These are phyloP conservation scores for Tetrahymena malaccensis DNA, from an alignment of 73 alveolate genomes.

Conservation along the genomic window DNA sequence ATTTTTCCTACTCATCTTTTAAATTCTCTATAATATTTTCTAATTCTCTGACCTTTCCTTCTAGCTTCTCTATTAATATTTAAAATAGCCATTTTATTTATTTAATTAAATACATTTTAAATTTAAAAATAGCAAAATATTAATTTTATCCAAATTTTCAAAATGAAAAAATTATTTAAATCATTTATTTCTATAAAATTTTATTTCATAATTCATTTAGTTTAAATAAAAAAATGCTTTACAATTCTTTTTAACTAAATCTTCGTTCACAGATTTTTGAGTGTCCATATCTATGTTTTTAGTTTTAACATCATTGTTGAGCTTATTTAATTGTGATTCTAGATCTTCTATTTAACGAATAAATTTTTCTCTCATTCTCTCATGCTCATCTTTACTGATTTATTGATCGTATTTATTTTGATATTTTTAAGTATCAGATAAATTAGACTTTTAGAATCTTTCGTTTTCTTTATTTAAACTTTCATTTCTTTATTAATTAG, in stretches of 20 bases:
- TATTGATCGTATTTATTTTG: neutral
- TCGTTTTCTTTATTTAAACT: neutral
- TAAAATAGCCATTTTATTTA: too few relatives aligned
- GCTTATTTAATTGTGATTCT: neutral
- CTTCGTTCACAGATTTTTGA: neutral
- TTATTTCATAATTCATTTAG: too few relatives aligned
- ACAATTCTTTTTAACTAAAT: neutral
- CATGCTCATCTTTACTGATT: neutral
- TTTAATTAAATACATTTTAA: too few relatives aligned
- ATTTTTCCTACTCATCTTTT: neutral
- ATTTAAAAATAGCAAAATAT: too few relatives aligned
- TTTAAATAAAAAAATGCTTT: neutral
- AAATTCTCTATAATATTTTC: neutral
- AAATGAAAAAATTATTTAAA: too few relatives aligned
- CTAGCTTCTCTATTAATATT: neutral
- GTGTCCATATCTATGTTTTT: neutral
- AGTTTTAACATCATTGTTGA: neutral
- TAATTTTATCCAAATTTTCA: too few relatives aligned
- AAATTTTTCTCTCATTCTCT: neutral
- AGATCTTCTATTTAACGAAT: neutral
- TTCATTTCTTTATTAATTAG: neutral
- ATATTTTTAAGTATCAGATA: neutral
- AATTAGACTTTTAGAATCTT: neutral
- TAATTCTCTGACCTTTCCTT: neutral
- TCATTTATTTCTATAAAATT: too few relatives aligned